Evolutionary conservation across 768 basidiomycete genomes (phyloP), one percentile per base, ranked within the genome.

Genomic region (Leccinum incarnatum): DNA sequence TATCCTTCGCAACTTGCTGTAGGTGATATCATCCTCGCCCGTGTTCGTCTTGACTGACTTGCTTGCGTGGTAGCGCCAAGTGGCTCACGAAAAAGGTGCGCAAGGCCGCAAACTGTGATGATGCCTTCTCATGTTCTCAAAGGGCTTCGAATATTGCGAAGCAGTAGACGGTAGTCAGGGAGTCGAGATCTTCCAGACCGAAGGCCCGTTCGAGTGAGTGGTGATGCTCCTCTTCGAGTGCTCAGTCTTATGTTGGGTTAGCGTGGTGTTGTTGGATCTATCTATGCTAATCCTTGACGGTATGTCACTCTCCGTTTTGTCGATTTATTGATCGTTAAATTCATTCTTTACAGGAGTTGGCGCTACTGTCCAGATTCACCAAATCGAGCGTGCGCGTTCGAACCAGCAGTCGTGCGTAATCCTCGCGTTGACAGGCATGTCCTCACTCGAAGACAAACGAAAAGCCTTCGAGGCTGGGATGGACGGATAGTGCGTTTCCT

Each of bases 231-330:
- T 36, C 54, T 5, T 55, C n/a, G 48, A 2, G 19, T 42, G 5
- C 54, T 23, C 53, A 42, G 27, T 42, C 55, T 63, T 19, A 54
- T 49, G 14, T n/a, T 54, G 54, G 36, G 50, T 54, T 53, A 95
- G 94, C 61, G 84, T 94, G 34, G 88, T 95, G 36, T 79, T 95
- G 14, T 77, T 97, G 59, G 95, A 97, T 72, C 76, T 97, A 56
- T 93, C 91, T 1, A 97, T 97, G 95, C 95, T 93, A 1, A 73
- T 92, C n/a, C 82, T 97, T 56, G 93, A 97, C 70, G 95, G 92
- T 85, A 53, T 59, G 78, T 63, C 53, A 30, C 60, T 34, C 19
- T 55, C 36, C 32, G 32, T 19, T 40, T 12, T 21, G n/a, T 14
- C 9, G 25, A 17, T 52, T 15, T n/a, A 23, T 17, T 4, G 6